phyloP scores from a whole-genome alignment of 495 filamentous ascomycete species.

The Hyaloscypha finlandica region DNA sequence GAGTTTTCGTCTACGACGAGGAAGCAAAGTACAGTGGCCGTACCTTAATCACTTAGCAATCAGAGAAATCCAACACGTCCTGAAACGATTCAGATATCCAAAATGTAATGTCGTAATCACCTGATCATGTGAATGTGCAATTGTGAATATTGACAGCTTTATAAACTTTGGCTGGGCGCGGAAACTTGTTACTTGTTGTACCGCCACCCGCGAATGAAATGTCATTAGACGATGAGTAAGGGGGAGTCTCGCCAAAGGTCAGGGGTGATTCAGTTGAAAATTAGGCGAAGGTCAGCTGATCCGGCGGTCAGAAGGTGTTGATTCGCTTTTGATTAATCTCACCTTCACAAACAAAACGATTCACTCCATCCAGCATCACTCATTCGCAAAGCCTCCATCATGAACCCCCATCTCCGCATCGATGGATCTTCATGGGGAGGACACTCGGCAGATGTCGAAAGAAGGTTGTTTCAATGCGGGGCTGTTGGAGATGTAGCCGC shows the following conservation, averaged over 20 bases:
- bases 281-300: not conserved
- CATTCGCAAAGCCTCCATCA: not conserved
- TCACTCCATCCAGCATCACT: not conserved
- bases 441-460: not conserved
- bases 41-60: too few relatives aligned
- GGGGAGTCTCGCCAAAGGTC: not conserved
- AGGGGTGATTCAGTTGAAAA: not conserved
- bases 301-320: not conserved
- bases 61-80: too few relatives aligned
- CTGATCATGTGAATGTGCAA: too few relatives aligned
- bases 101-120: too few relatives aligned
- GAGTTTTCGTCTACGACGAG: too few relatives aligned
- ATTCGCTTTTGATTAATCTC: not conserved
- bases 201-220: too few relatives aligned
- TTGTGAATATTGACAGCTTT: too few relatives aligned
- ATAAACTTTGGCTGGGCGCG: too few relatives aligned
- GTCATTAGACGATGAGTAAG: too few relatives aligned
- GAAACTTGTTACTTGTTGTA: too few relatives aligned
- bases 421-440: not conserved
- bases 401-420: not conserved
- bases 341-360: not conserved
- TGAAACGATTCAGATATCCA: too few relatives aligned
- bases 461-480: constrained; percentile 10
- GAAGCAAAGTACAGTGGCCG: too few relatives aligned
- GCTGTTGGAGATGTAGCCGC: not conserved